Percentiles rank a stretch among this genome's conserved stretches.
phyloP scores from a whole-genome alignment of 2,329 filamentous ascomycete genomes.

The Talaromyces funiculosus region DNA sequence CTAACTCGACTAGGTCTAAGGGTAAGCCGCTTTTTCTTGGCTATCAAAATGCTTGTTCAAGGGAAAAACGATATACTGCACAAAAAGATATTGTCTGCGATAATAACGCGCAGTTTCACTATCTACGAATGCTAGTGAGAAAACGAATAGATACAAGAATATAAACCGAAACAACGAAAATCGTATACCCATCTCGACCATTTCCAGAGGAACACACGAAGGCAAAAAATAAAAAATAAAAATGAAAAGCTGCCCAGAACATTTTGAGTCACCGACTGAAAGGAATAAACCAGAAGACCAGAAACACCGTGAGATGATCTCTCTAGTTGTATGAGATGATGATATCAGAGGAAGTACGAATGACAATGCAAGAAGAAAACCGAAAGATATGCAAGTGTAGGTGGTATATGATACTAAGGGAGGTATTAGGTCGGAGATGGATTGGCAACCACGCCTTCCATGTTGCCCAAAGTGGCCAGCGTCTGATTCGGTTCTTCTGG shows the following conservation, averaged over 20 bases:
- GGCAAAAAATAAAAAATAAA: no score
- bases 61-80: background rate
- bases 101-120: background rate
- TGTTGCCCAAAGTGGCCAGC: background rate
- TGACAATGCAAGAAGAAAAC: background rate
- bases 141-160: conserved; percentile 2
- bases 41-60: background rate
- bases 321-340: conserved; percentile 5
- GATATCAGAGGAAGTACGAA: background rate
- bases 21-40: background rate
- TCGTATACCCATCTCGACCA: background rate
- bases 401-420: background rate
- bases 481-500: conserved; percentile 6
- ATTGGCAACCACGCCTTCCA: background rate
- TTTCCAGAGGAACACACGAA: background rate
- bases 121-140: background rate
- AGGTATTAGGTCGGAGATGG: background rate
- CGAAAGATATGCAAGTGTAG: background rate
- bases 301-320: conserved; percentile 3
- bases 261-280: background rate
- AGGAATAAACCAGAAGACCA: background rate
- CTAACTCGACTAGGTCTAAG: background rate
- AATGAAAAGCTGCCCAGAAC: background rate
- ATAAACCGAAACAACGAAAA: background rate
- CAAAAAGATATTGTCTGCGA: background rate